phyloP scores from a whole-genome alignment of 768 basidiomycete species.

The Hysterangium stoloniferum region DNA sequence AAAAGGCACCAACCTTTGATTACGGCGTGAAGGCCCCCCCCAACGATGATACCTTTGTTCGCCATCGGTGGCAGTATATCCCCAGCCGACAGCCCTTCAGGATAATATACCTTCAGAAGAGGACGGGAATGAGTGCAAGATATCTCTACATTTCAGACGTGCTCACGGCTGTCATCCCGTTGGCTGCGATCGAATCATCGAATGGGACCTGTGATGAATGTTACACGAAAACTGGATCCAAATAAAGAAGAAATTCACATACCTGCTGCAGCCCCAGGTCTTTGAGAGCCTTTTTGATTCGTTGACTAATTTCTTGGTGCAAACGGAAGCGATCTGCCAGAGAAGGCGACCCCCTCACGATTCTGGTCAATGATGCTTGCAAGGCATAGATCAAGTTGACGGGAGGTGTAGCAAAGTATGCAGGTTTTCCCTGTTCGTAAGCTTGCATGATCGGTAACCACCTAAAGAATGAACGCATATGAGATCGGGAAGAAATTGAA shows the following conservation, averaged over 20 bases:
- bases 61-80: slow-evolving; percentile 73
- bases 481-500: not conserved
- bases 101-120: slow-evolving; percentile 60
- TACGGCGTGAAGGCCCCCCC: slow-evolving; percentile 78
- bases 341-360: slow-evolving; percentile 54
- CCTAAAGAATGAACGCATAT: too few relatives aligned
- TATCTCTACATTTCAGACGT: not conserved
- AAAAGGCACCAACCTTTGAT: slow-evolving; percentile 71
- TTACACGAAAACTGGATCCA: not conserved
- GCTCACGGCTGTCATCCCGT: slow-evolving; percentile 88
- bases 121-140: slow-evolving; percentile 3
- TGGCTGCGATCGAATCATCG: slow-evolving; percentile 59
- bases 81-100: slow-evolving; percentile 66
- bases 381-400: slow-evolving; percentile 93
- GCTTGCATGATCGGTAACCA: slow-evolving; percentile 93
- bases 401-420: slow-evolving; percentile 94
- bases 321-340: slow-evolving; percentile 71
- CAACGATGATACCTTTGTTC: slow-evolving; percentile 68
- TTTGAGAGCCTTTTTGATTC: slow-evolving; percentile 58
- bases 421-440: slow-evolving; percentile 74
- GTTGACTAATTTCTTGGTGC: slow-evolving; percentile 62
- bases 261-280: slow-evolving; percentile 62
- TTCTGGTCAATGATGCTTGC: slow-evolving; percentile 67
- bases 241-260: slow-evolving; percentile 1
- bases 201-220: slow-evolving; percentile 42